Evolutionary conservation across 768 basidiomycete species (phyloP).

Genomic region (Hypholoma sublateritium): DNA sequence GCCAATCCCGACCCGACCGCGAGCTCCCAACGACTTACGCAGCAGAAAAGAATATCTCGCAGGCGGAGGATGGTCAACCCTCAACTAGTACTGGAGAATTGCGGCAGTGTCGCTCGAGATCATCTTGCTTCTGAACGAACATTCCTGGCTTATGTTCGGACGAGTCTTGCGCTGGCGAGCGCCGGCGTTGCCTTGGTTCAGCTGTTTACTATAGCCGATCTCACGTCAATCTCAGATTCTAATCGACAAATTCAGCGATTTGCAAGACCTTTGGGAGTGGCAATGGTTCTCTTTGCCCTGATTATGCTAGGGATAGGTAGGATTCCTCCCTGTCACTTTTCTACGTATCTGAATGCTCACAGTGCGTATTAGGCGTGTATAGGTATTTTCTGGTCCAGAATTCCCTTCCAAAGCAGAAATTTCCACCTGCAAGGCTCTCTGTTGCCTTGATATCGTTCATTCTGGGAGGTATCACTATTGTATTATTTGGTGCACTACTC

Average conservation of each 20-base stretch:
- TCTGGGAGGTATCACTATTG: conserved; percentile 15
- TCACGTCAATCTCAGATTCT: conserved; percentile 6
- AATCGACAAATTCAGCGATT: conserved; percentile 15
- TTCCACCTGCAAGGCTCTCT: conserved; percentile 22
- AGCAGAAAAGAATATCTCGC: too few species aligned
- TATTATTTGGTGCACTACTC: conserved; percentile 21
- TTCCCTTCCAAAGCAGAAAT: conserved; percentile 19
- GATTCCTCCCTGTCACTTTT: background rate
- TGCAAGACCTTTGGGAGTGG: conserved; percentile 19
- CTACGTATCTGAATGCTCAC: background rate
- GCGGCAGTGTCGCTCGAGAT: conserved; percentile 51
- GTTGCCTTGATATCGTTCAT: conserved; percentile 18
- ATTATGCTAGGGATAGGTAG: conserved; percentile 19
- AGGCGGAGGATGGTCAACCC: too few species aligned
- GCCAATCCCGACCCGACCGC: too few species aligned
- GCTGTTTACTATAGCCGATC: conserved; percentile 22
- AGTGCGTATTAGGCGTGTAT: conserved; percentile 12
- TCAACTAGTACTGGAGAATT: conserved; percentile 1
- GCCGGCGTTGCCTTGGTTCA: conserved; percentile 39
- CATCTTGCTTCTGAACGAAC: conserved; percentile 54
- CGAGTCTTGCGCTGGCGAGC: conserved; percentile 50
- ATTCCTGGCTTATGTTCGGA: conserved; percentile 53
- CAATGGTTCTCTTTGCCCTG: conserved; percentile 16
- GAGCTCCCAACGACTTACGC: too few species aligned
- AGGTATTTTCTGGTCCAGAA: conserved; percentile 22